These are phyloP conservation scores for Lathyrus oleraceus DNA, from an alignment of 306 rosid genomes.

Conservation along the genomic window DNA sequence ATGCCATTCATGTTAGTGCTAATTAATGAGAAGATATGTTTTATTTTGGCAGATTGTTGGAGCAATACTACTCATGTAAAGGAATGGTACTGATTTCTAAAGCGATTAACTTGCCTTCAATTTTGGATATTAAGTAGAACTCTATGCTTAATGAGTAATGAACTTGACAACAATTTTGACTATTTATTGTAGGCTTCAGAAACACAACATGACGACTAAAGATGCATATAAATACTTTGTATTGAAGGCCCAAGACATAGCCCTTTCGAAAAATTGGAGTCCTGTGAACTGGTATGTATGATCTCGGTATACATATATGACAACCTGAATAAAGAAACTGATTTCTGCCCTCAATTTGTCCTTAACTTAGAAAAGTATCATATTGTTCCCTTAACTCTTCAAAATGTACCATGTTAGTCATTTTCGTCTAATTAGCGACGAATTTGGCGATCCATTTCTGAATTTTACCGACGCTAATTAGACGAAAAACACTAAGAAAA, in stretches of 20 bases:
- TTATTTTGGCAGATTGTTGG: slow-evolving; percentile 87
- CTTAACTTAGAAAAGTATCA: too few relatives aligned
- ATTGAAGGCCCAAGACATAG: slow-evolving; percentile 82
- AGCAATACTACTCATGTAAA: slow-evolving; percentile 59
- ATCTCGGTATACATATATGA: slow-evolving; percentile 1
- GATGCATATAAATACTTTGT: slow-evolving; percentile 90
- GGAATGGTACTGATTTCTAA: slow-evolving; percentile 60
- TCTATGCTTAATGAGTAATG: slow-evolving; percentile 4
- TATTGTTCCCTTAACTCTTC: too few relatives aligned
- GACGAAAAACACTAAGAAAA: too few relatives aligned
- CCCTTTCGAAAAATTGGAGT: slow-evolving; percentile 77
- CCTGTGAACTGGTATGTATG: slow-evolving; percentile 94
- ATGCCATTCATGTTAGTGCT: too few relatives aligned
- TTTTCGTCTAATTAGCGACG: too few relatives aligned
- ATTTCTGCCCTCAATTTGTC: too few relatives aligned
- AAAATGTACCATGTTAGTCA: too few relatives aligned
- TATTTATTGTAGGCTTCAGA: slow-evolving; percentile 65
- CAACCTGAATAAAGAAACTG: slow-evolving; percentile 23
- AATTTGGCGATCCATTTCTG: too few relatives aligned
- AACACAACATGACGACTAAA: slow-evolving; percentile 64
- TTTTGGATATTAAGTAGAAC: slow-evolving; percentile 14
- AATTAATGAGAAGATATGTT: slow-evolving; percentile 20
- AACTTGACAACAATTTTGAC: slow-evolving; percentile 4
- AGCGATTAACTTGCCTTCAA: slow-evolving; percentile 11
- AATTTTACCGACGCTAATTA: too few relatives aligned